phyloP scores from a whole-genome alignment of 345 rosid species.

The Bretschneidera sinensis region DNA sequence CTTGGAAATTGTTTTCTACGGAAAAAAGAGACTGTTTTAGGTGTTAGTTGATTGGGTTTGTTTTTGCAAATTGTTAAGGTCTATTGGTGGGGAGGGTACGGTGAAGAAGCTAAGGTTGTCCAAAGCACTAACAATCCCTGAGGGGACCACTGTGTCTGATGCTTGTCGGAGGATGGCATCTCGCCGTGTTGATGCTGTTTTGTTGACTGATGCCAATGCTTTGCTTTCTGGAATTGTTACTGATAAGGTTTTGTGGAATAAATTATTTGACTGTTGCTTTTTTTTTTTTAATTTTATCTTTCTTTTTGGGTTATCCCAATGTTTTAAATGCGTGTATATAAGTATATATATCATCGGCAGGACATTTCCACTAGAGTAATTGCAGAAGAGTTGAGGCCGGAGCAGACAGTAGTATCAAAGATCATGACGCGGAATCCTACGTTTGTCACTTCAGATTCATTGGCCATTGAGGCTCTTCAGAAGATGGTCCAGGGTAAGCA shows the following conservation, averaged over 20 bases:
- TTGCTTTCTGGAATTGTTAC: conserved; percentile 90
- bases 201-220: conserved; percentile 87
- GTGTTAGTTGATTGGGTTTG: not conserved
- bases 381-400: conserved; percentile 90
- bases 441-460: conserved; percentile 76
- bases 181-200: conserved; percentile 84
- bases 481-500: conserved; percentile 94
- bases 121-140: conserved; percentile 94
- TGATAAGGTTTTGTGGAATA: conserved; percentile 52
- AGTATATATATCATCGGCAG: conserved; percentile 22
- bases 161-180: conserved; percentile 95
- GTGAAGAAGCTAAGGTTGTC: conserved; percentile 88
- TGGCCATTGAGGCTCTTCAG: conserved; percentile 95
- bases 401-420: conserved; percentile 82
- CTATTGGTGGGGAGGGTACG: conserved; percentile 63
- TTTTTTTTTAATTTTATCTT: too few relatives aligned
- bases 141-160: conserved; percentile 80
- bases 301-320: not conserved
- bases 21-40: not conserved
- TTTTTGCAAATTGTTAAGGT: conserved; percentile 16
- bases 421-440: conserved; percentile 92
- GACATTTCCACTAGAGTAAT: conserved; percentile 82
- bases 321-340: not conserved
- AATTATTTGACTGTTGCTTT: not conserved
- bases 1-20: too few relatives aligned